Percentiles rank a stretch among this genome's conserved stretches.
These are phyloP conservation scores for Sindora glabra DNA, from an alignment of 306 rosid genomes.

Conservation along the genomic window DNA sequence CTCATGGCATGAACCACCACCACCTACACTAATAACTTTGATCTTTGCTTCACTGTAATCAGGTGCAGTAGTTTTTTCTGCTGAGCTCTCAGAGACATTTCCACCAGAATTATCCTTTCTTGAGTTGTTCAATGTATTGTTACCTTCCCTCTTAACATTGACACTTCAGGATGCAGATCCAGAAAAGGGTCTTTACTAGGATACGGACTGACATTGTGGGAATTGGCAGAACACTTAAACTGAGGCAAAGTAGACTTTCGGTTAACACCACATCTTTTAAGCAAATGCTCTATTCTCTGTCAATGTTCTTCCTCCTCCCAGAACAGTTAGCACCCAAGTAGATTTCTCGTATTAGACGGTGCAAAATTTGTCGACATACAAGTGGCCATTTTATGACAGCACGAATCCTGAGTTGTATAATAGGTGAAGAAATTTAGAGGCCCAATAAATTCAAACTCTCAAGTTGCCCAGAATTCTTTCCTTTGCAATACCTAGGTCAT, in stretches of 20 bases:
- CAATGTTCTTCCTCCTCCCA: conserved; percentile 45
- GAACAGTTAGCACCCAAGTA: conserved; percentile 41
- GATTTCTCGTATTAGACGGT: conserved; percentile 52
- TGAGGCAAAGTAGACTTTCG: conserved; percentile 42
- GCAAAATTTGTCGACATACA: conserved; percentile 41
- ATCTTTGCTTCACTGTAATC: conserved; percentile 70
- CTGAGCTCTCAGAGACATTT: conserved; percentile 46
- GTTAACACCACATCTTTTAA: too few relatives aligned
- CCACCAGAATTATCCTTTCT: conserved; percentile 56
- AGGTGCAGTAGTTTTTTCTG: conserved; percentile 28
- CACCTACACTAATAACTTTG: conserved; percentile 91
- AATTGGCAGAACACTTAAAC: conserved; percentile 45
- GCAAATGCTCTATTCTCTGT: conserved; percentile 40
- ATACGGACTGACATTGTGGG: conserved; percentile 51
- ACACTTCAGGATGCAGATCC: conserved; percentile 86
- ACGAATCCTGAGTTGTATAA: conserved; percentile 16
- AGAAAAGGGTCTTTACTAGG: conserved; percentile 80
- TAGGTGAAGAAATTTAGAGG: neutral
- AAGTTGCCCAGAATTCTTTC: conserved; percentile 22
- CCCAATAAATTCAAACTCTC: conserved; percentile 20
- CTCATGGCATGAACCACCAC: conserved; percentile 98
- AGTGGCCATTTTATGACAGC: conserved; percentile 47
- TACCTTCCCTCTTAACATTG: conserved; percentile 91
- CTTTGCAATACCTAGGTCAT: conserved; percentile 40
- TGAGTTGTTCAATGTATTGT: conserved; percentile 25